Evolutionary conservation across 768 basidiomycete species (phyloP).

Genomic region (Candolleomyces efflorescens): DNA sequence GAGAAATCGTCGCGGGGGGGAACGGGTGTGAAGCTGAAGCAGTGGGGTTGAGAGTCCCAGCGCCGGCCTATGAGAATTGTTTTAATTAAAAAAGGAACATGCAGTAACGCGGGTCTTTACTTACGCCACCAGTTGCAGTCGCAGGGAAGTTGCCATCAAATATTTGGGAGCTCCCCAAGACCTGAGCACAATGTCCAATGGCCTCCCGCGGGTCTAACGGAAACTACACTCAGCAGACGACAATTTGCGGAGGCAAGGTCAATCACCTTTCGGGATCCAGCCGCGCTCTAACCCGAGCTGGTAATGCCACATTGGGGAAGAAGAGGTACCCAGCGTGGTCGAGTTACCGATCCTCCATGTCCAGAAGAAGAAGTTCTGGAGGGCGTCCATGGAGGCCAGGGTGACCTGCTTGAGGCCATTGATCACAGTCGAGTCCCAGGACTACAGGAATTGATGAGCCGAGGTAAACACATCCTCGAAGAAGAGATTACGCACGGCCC

Average conservation of each 20-base stretch:
- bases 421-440: conserved; percentile 57
- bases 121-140: conserved; percentile 68
- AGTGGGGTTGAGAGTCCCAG: conserved; percentile 53
- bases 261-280: conserved; percentile 74
- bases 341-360: conserved; percentile 93
- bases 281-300: conserved; percentile 79
- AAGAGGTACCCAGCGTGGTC: conserved; percentile 59
- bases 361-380: conserved; percentile 96
- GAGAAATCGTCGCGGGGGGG: conserved; percentile 59
- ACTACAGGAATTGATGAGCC: conserved; percentile 23
- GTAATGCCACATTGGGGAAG: conserved; percentile 84
- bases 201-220: conserved; percentile 42
- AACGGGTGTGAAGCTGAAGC: conserved; percentile 50
- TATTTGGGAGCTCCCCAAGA: conserved; percentile 31
- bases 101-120: conserved; percentile 12
- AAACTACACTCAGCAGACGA: neutral
- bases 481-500: conserved; percentile 27
- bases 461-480: conserved; percentile 2
- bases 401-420: conserved; percentile 59
- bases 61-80: conserved; percentile 36
- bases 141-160: conserved; percentile 54
- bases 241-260: neutral
- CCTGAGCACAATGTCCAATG: conserved; percentile 37
- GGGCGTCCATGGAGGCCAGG: conserved; percentile 80
- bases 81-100: conserved; percentile 1